phyloP scores from a whole-genome alignment of 108 stramenopile genomes.

The Pseudonitzschia delicatissima region DNA sequence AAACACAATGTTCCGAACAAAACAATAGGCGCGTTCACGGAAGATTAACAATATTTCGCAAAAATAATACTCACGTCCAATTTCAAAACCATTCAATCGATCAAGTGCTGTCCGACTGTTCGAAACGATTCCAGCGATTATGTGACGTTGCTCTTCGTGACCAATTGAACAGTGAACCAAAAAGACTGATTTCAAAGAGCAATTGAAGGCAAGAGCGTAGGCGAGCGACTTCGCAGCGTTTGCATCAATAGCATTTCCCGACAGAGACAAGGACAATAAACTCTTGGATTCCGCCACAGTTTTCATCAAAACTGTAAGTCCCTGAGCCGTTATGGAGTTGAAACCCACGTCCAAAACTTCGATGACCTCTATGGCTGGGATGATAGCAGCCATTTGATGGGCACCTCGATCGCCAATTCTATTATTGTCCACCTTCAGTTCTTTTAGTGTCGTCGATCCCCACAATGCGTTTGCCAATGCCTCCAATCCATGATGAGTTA shows the following conservation, averaged over 20 bases:
- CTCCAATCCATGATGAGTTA: slow-evolving; percentile 76
- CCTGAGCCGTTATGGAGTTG: slow-evolving; percentile 64
- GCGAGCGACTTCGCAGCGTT: slow-evolving; percentile 74
- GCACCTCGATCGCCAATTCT: slow-evolving; percentile 79
- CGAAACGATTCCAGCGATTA: slow-evolving; percentile 80
- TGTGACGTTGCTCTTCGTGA: slow-evolving; percentile 76
- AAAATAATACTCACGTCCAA: slow-evolving; percentile 65
- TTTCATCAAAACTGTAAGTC: slow-evolving; percentile 78
- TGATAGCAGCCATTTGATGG: slow-evolving; percentile 63
- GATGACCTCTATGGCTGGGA: slow-evolving; percentile 53
- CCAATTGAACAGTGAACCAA: slow-evolving; percentile 66
- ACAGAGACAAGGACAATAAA: slow-evolving; percentile 58
- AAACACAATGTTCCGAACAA: background rate
- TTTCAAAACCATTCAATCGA: slow-evolving; percentile 66
- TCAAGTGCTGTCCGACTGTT: slow-evolving; percentile 61
- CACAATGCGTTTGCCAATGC: slow-evolving; percentile 74
- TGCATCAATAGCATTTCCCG: slow-evolving; percentile 73
- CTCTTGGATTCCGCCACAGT: slow-evolving; percentile 61
- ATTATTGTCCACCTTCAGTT: slow-evolving; percentile 84
- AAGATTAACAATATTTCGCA: background rate
- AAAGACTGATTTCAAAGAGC: slow-evolving; percentile 53
- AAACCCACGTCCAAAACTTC: slow-evolving; percentile 77
- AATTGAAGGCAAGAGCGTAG: slow-evolving; percentile 79
- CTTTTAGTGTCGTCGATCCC: slow-evolving; percentile 70
- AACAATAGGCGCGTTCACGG: background rate